These are phyloP conservation scores for Sporodiniella umbellata DNA, from an alignment of 371 early-diverging fungal genomes.

Conservation along the genomic window DNA sequence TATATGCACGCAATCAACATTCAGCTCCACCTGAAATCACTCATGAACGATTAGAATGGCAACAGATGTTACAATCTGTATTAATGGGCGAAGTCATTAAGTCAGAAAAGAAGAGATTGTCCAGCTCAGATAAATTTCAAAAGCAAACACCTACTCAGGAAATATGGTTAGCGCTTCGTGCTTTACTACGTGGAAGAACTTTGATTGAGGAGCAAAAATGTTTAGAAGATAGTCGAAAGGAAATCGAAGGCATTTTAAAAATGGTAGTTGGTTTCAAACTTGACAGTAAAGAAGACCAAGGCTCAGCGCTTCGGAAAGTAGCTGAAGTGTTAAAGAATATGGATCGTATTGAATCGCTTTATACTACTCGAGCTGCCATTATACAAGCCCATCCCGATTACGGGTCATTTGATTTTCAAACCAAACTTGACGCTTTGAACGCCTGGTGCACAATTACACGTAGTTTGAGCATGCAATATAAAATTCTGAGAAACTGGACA, in stretches of 20 bases:
- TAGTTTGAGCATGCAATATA: slow-evolving; percentile 67
- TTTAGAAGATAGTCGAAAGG: slow-evolving; percentile 64
- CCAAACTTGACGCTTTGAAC: slow-evolving; percentile 68
- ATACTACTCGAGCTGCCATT: slow-evolving; percentile 69
- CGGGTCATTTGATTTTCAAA: slow-evolving; percentile 65
- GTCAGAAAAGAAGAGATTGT: slow-evolving; percentile 74
- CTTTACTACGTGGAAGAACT: slow-evolving; percentile 61
- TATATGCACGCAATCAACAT: slow-evolving; percentile 35
- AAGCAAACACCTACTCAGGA: slow-evolving; percentile 58
- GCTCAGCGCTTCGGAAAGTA: slow-evolving; percentile 56
- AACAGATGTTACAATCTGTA: slow-evolving; percentile 82
- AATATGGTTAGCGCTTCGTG: slow-evolving; percentile 77
- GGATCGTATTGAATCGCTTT: slow-evolving; percentile 74
- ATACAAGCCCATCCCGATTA: slow-evolving; percentile 68
- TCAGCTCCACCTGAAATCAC: slow-evolving; percentile 50
- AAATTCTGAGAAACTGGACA: slow-evolving; percentile 81
- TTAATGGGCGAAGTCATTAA: slow-evolving; percentile 84
- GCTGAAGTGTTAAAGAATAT: slow-evolving; percentile 68
- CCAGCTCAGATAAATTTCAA: slow-evolving; percentile 49
- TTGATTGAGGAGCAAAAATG: slow-evolving; percentile 63
- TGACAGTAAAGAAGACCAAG: slow-evolving; percentile 33
- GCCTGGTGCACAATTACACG: slow-evolving; percentile 77
- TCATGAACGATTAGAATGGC: slow-evolving; percentile 79
- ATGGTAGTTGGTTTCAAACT: slow-evolving; percentile 66
- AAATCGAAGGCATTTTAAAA: slow-evolving; percentile 60